Base-by-base conservation (phyloP, 2,329 filamentous ascomycete genomes). In the Monilinia fructicola region DNA sequence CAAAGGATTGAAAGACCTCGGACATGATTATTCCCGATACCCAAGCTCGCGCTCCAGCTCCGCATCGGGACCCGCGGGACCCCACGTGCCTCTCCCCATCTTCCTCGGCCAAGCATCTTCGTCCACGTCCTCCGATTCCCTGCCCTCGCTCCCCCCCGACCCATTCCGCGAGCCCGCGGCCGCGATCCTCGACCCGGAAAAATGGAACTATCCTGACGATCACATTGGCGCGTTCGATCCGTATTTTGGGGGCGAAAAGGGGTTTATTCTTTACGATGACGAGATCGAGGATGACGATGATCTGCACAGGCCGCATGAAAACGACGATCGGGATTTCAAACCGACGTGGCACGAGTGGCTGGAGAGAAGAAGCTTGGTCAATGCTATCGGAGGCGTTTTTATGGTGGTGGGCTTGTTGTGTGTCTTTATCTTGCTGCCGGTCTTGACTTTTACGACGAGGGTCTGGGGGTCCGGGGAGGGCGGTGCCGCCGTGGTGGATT, bases 231-330 rank as follows among this genome's bases (percentile, higher is more conserved):
- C 78, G 11, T 80, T 81, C 1, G 77, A 70, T 73, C 74, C 79
- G 28, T 80, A 81, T 65, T 76, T 77, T 46, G 78, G 77, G 31
- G 77, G 78, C 56, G 76, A 76, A 28, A 73, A 74, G 42, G 73
- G 73, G 0, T 76, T 77, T 53, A 75, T 82, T 5, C 71, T 85
- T 26, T 82, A 82, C 69, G 76, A 77, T 18, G 79, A 84, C 67
- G 79, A 84, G 67, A 77, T 80, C 58, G 84, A 85, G 71, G 78
- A 78, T 35, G 84, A 85, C 68, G 84, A 85, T 68, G 80, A 81
- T 35, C 78, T 84, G 74, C 83, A 85, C 67, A 81, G 83, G 77
- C 83, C 84, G 12, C 76, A 77, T 56, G 79, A 80, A 59, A 81
- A 84, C 69, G 82, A 84, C 67, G 82, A 84, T 67, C 76, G 65